Conservation (phyloP, 768 basidiomycete species). For the Pisolithus sp. region DNA sequence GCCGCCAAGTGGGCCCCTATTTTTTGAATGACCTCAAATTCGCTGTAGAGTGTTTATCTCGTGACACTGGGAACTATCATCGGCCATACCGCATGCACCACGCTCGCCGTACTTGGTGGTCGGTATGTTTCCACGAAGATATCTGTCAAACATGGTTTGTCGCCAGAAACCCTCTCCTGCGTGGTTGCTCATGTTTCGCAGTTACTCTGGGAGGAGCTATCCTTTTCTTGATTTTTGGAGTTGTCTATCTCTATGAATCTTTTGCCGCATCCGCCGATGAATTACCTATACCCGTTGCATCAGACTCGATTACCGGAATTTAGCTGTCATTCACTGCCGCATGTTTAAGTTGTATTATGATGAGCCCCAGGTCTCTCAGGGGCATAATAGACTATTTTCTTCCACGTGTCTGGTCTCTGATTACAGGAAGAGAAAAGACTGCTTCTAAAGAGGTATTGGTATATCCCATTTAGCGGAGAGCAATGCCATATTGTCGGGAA, state of each 20-base stretch:
- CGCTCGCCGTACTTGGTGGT: constrained; percentile 88
- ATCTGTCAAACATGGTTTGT: constrained; percentile 84
- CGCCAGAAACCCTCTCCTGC: constrained; percentile 1
- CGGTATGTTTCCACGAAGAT: constrained; percentile 90
- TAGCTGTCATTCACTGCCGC: background rate
- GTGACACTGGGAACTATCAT: constrained; percentile 86
- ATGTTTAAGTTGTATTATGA: background rate
- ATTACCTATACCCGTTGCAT: constrained; percentile 9
- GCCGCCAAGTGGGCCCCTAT: background rate
- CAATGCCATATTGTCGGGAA: too few relatives aligned
- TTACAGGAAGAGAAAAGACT: too few relatives aligned
- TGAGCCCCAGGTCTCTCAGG: too few relatives aligned
- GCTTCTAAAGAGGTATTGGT: too few relatives aligned
- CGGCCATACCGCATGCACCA: constrained; percentile 84
- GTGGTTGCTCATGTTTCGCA: constrained; percentile 23
- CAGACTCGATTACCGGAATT: constrained; percentile 4
- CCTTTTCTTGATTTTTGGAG: constrained; percentile 79
- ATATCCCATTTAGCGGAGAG: too few relatives aligned
- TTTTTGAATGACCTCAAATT: background rate
- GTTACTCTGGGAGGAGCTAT: constrained; percentile 79
- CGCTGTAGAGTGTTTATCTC: constrained; percentile 77
- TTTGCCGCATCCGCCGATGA: constrained; percentile 24
- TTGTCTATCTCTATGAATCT: constrained; percentile 71
- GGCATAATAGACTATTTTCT: too few relatives aligned
- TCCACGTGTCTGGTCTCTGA: too few relatives aligned